A percentile compares a stretch with the other conserved stretches of the same genome.
Evolutionary conservation across 805 yeast genomes (phyloP).

Genomic region (Starmerella lactis-condensi): DNA sequence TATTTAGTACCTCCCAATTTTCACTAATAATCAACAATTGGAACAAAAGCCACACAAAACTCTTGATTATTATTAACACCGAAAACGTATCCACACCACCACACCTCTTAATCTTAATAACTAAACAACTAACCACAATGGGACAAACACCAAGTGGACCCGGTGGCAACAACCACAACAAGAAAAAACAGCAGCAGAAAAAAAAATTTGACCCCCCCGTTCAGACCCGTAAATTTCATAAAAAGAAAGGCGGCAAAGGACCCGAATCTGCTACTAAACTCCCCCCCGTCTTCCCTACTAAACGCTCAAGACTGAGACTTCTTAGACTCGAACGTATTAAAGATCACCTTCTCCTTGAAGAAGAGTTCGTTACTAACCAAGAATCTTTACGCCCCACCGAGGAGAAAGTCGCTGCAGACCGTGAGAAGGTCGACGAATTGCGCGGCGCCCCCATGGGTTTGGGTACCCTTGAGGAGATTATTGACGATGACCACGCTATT

Average conservation of each 20-base stretch:
- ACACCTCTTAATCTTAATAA: no score
- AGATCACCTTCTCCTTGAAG: conserved; percentile 86
- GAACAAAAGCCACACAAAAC: no score
- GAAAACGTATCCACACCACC: no score
- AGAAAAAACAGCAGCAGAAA: conserved; percentile 48
- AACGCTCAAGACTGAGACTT: conserved; percentile 80
- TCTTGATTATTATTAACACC: no score
- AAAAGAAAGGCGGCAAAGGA: conserved; percentile 66
- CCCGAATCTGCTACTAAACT: conserved; percentile 79
- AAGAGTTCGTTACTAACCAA: conserved; percentile 86
- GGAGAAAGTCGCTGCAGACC: conserved; percentile 88
- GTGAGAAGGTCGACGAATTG: conserved; percentile 84
- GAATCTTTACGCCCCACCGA: conserved; percentile 91
- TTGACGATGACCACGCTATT: conserved; percentile 97
- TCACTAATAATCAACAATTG: no score
- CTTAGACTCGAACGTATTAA: conserved; percentile 89
- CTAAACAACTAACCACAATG: conserved; percentile 14
- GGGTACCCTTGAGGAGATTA: conserved; percentile 90
- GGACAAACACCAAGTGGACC: conserved; percentile 19
- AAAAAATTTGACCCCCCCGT: conserved; percentile 82
- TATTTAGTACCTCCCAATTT: no score
- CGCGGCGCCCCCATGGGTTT: conserved; percentile 93
- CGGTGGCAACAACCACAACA: conserved; percentile 18
- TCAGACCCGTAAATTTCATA: conserved; percentile 67
- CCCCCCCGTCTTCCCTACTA: conserved; percentile 77